Evolutionary conservation across 2,329 filamentous ascomycete species (phyloP).

Genomic region (Diaporthe citri): DNA sequence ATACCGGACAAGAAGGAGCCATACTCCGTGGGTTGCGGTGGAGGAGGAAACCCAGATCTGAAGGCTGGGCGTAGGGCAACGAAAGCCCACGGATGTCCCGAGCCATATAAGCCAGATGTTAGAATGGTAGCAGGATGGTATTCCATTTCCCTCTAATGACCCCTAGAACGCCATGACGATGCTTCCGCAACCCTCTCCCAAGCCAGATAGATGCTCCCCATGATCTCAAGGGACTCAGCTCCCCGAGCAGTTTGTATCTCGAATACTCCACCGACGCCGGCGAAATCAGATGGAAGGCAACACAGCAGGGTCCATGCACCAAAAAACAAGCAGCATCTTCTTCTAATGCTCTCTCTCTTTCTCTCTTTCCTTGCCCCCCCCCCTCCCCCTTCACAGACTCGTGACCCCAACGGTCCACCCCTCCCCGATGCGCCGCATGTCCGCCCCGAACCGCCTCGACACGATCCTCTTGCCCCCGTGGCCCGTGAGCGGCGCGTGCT

Average conservation of each 20-base stretch:
- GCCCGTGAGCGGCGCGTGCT: slow-evolving; percentile 73
- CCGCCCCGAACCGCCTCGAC: slow-evolving; percentile 82
- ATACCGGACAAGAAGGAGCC: not conserved
- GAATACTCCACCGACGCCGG: not conserved
- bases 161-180: slow-evolving; percentile 8
- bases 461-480: slow-evolving; percentile 78
- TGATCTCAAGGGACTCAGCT: not conserved
- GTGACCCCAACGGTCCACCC: slow-evolving; percentile 82
- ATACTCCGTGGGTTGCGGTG: not conserved
- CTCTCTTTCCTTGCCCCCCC: not conserved
- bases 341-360: too few species aligned
- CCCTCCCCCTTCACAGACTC: slow-evolving; percentile 59
- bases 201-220: not conserved
- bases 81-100: not conserved
- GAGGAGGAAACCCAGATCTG: not conserved
- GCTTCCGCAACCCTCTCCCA: slow-evolving; percentile 2
- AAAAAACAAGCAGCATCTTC: not conserved
- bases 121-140: not conserved
- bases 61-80: not conserved
- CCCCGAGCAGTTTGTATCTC: not conserved
- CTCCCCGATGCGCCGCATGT: slow-evolving; percentile 89
- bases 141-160: not conserved
- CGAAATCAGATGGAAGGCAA: not conserved
- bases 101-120: not conserved
- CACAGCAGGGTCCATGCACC: not conserved